Conservation (phyloP, 1,139 yeast species). For the Blastobotrys aristatus region DNA sequence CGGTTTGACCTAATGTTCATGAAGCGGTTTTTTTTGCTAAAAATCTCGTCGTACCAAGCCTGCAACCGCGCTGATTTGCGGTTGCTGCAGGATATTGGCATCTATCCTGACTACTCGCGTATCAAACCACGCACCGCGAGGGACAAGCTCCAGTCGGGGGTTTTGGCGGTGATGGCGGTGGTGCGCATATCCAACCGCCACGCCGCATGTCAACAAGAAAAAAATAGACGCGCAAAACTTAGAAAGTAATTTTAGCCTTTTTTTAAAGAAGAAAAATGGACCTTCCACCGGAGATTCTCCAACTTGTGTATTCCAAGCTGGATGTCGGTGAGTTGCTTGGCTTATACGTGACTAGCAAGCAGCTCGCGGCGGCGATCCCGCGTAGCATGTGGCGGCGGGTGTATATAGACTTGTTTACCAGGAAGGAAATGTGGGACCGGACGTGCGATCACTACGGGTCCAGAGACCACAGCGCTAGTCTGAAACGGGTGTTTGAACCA, state of each 20-base stretch:
- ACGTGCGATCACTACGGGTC: conserved; percentile 8
- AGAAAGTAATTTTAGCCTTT: no score
- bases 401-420: conserved; percentile 8
- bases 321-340: conserved; percentile 3
- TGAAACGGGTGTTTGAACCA: conserved; percentile 1
- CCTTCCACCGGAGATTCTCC: conserved; percentile 11
- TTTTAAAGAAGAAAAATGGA: not conserved
- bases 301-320: conserved; percentile 6
- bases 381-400: conserved; percentile 4
- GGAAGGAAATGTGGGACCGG: conserved; percentile 7
- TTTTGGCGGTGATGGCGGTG: conserved; percentile 52
- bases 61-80: conserved; percentile 41
- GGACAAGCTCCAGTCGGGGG: conserved; percentile 39
- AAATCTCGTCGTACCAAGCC: conserved; percentile 44
- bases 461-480: conserved; percentile 5
- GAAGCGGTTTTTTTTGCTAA: conserved; percentile 45
- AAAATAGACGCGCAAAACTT: not conserved
- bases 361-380: conserved; percentile 5
- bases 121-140: conserved; percentile 21
- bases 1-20: conserved; percentile 49
- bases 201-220: conserved; percentile 1
- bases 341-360: conserved; percentile 4
- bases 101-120: conserved; percentile 45
- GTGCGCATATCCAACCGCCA: conserved; percentile 46
- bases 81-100: conserved; percentile 45